Percentiles rank a stretch among this genome's conserved stretches.
Evolutionary conservation across 306 rosid genomes (phyloP).

Genomic region (Ochetophila trinervis): DNA sequence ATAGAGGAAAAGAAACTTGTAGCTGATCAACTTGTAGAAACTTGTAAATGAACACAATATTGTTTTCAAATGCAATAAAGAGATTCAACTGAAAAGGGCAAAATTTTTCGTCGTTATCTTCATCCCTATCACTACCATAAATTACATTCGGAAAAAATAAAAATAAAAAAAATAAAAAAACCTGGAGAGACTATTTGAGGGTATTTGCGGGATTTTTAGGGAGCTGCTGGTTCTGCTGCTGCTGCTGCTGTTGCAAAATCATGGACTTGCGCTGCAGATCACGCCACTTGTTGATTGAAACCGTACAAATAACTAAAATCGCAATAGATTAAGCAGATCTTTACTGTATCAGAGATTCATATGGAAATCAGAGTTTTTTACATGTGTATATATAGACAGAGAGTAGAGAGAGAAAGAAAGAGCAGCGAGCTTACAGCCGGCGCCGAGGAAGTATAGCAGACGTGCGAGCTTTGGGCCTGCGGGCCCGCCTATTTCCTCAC

Average conservation of each 20-base stretch:
- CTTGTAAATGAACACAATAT: no score
- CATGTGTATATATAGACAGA: neutral
- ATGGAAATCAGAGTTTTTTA: neutral
- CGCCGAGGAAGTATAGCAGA: constrained; percentile 65
- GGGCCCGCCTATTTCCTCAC: constrained; percentile 82
- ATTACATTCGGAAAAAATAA: neutral
- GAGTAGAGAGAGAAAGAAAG: constrained; percentile 8
- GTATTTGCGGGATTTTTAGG: constrained; percentile 31
- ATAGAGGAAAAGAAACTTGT: no score
- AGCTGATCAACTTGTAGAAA: no score
- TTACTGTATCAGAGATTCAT: neutral
- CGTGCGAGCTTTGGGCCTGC: constrained; percentile 78
- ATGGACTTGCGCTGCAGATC: constrained; percentile 48
- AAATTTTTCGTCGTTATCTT: neutral
- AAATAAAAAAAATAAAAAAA: neutral
- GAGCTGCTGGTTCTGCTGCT: constrained; percentile 15
- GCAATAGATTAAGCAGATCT: neutral
- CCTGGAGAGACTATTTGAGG: constrained; percentile 15
- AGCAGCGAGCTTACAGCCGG: constrained; percentile 50
- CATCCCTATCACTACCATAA: neutral
- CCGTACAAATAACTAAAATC: constrained; percentile 44
- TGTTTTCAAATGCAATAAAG: no score
- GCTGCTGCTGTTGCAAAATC: constrained; percentile 26
- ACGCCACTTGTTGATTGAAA: constrained; percentile 53
- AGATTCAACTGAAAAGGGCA: no score